A percentile compares a stretch with the other conserved stretches of the same genome.
Conservation (phyloP, 2,329 filamentous ascomycete species). For the Epichloe brachyelytri region DNA sequence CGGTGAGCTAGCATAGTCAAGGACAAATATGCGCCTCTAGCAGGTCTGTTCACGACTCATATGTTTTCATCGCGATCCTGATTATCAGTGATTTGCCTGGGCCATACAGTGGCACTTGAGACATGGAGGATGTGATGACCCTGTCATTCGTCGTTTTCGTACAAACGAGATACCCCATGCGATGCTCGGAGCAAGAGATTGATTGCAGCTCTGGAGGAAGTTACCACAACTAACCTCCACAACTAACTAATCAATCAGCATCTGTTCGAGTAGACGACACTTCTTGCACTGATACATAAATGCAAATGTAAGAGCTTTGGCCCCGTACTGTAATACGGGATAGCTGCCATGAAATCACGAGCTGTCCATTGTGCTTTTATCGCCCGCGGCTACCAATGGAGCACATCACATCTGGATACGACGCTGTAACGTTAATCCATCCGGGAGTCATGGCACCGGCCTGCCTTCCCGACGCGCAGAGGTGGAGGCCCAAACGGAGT, state of each 20-base stretch:
- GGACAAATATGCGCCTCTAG: neutral
- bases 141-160: neutral
- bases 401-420: slow-evolving; percentile 4
- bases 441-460: slow-evolving; percentile 3
- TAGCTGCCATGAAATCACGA: neutral
- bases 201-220: no score
- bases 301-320: neutral
- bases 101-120: neutral
- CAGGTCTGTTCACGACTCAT: no score
- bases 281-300: neutral
- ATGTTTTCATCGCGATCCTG: no score
- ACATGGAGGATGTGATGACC: neutral
- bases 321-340: neutral
- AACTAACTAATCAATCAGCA: neutral
- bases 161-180: neutral
- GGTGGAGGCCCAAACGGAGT: slow-evolving; percentile 2
- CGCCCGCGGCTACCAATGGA: neutral
- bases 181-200: neutral
- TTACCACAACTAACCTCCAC: neutral
- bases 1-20: slow-evolving; percentile 4
- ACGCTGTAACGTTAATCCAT: slow-evolving; percentile 1
- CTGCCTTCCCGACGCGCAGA: slow-evolving; percentile 3
- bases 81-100: no score
- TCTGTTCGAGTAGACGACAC: neutral
- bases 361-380: neutral